Percentiles rank a stretch among this genome's conserved stretches.
Evolutionary conservation across 2,329 filamentous ascomycete species (phyloP).

Genomic region (Diaporthe sp.): DNA sequence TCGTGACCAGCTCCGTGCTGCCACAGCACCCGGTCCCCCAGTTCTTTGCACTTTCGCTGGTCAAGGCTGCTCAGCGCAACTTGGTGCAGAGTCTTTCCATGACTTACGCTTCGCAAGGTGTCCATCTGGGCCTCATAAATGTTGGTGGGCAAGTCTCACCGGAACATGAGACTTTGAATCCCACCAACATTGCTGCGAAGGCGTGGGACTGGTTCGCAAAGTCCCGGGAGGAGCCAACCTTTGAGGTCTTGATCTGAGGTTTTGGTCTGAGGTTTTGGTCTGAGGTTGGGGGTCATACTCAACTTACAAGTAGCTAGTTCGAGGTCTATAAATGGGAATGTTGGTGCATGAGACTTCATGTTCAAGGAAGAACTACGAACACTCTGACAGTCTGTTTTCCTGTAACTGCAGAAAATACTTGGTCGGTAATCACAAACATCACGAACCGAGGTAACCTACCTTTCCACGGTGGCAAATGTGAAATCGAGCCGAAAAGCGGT

Average conservation of each 20-base stretch:
- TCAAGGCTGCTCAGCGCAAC: conserved; percentile 65
- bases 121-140: conserved; percentile 62
- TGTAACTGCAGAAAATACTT: not conserved
- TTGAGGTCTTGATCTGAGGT: conserved; percentile 56
- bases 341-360: not conserved
- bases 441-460: not conserved
- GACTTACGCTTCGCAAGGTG: conserved; percentile 53
- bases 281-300: not conserved
- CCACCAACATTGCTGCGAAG: conserved; percentile 59
- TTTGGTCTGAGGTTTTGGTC: conserved; percentile 51
- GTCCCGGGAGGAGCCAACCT: conserved; percentile 51
- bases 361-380: not conserved
- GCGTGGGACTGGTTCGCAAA: conserved; percentile 59
- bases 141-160: conserved; percentile 59
- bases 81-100: conserved; percentile 59
- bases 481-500: not conserved
- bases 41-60: conserved; percentile 63
- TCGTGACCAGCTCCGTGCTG: conserved; percentile 63
- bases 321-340: not conserved
- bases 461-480: not conserved
- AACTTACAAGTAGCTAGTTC: not conserved
- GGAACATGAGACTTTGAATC: conserved; percentile 57
- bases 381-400: not conserved
- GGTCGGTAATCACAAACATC: not conserved
- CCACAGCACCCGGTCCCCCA: conserved; percentile 61